Base-by-base conservation (phyloP, 78 protist genomes). In the Dictyostelium intermedium region DNA sequence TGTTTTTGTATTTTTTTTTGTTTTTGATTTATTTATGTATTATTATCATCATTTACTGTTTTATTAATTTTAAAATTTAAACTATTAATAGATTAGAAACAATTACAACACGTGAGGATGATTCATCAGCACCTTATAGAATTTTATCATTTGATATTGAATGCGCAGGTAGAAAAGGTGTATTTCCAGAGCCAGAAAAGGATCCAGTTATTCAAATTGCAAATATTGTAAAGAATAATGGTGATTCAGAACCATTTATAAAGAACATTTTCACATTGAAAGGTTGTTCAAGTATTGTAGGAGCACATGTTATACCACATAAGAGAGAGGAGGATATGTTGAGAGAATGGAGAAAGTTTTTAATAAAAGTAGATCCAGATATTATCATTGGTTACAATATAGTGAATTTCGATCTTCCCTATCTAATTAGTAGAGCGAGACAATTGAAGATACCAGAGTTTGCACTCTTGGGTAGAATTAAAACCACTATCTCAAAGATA, bases 201-300 rank as follows among this genome's bases (percentile, higher is more conserved):
- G 99, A 99, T 96, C 98, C 98, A 8, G 99, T 99, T 53, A 99
- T 99, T 89, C 99, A 99, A 87, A 99, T 99, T 69, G 99, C 99
- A 3, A 97, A 97, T 74, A 41, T 91, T 78, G 97, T 98, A 70
- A 77, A 73, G 35, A 82, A 82, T 43, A 96, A 91, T 60, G 96
- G 97, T 56, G 96, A 87, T 2, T 1, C 60, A 4, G 60, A 63
- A 27, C 98, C 99, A 37, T 63, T 87, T 34, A 79, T 96, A 37
- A 94, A 96, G 37, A 93, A 85, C 70, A 91, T 97, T 39, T 97
- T 99, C 82, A 93, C 97, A 8, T 96, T 99, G 76, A 82, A 93
- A 47, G 60, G 96, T 2, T 98, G 99, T 94, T 98, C 98, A 1
- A 92, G 96, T 69, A 99, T 99, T 47, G 97, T 95, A 13, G 99